Evolutionary conservation across 2,329 filamentous ascomycete species (phyloP).

Genomic region (Fusarium sterilihyphosum): DNA sequence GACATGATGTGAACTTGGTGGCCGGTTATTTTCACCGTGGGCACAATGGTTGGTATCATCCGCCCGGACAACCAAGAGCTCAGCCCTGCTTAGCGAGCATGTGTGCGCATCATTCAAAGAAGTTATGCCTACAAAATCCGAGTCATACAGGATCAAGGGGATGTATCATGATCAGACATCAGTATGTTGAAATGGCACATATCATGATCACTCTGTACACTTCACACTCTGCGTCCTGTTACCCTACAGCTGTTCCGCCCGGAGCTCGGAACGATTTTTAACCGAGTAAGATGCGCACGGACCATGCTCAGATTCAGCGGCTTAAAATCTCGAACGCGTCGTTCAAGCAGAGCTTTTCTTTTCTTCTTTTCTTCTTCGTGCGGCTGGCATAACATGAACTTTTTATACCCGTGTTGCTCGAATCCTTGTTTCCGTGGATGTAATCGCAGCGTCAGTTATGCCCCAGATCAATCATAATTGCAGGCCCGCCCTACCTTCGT

Average conservation of each 20-base stretch:
- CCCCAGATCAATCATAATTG: conserved; percentile 84
- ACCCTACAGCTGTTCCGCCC: background rate
- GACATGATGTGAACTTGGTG: background rate
- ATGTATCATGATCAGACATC: background rate
- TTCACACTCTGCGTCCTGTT: background rate
- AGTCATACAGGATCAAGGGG: background rate
- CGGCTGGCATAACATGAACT: conserved; percentile 77
- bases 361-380: conserved; percentile 75
- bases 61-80: background rate
- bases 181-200: background rate
- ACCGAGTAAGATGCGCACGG: conserved; percentile 1
- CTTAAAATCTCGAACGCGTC: conserved; percentile 44
- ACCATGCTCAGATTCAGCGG: background rate
- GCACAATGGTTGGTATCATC: background rate
- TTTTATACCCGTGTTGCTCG: conserved; percentile 85
- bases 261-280: conserved; percentile 8
- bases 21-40: no score
- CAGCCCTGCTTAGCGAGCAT: background rate
- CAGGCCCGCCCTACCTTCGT: conserved; percentile 68
- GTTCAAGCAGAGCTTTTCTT: conserved; percentile 49
- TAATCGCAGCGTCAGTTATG: conserved; percentile 77
- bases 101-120: background rate
- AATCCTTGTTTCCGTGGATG: conserved; percentile 65
- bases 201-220: background rate
- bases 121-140: background rate